phyloP scores from a whole-genome alignment of 2,329 filamentous ascomycete species.

The Cryphonectria radicalis region DNA sequence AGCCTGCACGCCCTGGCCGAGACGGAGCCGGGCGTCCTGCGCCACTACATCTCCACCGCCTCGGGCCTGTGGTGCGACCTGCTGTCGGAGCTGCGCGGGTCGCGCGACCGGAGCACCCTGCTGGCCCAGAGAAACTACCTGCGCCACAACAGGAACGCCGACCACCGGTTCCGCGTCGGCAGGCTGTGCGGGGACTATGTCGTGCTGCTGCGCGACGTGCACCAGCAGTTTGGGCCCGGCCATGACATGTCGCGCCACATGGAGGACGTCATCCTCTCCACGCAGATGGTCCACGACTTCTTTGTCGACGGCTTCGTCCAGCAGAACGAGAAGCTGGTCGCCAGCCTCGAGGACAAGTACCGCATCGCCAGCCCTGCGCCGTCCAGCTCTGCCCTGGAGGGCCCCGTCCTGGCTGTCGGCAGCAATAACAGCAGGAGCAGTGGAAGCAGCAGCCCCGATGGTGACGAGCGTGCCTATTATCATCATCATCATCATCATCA shows the following conservation, averaged over 20 bases:
- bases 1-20: slow-evolving; percentile 29
- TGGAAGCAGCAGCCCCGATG: background rate
- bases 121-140: slow-evolving; percentile 30
- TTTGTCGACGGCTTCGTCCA: slow-evolving; percentile 25
- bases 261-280: slow-evolving; percentile 28
- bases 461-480: background rate
- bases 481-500: no score
- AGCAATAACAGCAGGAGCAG: background rate
- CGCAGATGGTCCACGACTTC: slow-evolving; percentile 29
- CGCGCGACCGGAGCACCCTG: slow-evolving; percentile 29
- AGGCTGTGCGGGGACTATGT: slow-evolving; percentile 28
- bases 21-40: slow-evolving; percentile 24
- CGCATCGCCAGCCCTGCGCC: background rate
- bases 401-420: background rate
- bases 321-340: slow-evolving; percentile 25
- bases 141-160: slow-evolving; percentile 23
- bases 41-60: slow-evolving; percentile 29
- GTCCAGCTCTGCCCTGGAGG: background rate
- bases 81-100: slow-evolving; percentile 27
- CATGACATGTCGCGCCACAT: slow-evolving; percentile 28
- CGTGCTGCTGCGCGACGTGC: slow-evolving; percentile 22
- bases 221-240: slow-evolving; percentile 22
- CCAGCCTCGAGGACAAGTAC: slow-evolving; percentile 25
- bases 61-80: slow-evolving; percentile 31
- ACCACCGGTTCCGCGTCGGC: slow-evolving; percentile 8